Percentiles rank a stretch among this genome's conserved stretches.
phyloP scores from a whole-genome alignment of 2,329 filamentous ascomycete species.

The Cladobotryum protrusum region DNA sequence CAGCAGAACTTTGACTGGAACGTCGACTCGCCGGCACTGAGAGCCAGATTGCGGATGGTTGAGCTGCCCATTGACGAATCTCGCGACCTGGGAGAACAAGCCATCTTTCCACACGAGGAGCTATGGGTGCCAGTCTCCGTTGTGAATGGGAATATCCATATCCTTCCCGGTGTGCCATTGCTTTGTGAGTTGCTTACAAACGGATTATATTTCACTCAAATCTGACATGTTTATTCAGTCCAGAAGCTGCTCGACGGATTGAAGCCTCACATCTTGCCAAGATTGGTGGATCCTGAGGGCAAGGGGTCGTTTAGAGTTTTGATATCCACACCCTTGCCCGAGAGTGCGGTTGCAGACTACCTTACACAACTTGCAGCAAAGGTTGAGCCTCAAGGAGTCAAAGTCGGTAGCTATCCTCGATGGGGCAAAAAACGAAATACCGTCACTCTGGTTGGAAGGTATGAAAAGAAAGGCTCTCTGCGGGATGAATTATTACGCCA shows the following conservation, averaged over 20 bases:
- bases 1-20: slow-evolving; percentile 81
- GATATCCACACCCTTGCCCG: slow-evolving; percentile 79
- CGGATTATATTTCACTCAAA: too few relatives aligned
- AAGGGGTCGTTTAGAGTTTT: slow-evolving; percentile 73
- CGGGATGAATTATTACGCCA: background rate
- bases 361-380: slow-evolving; percentile 71
- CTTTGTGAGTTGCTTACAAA: slow-evolving; percentile 51
- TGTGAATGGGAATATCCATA: slow-evolving; percentile 89
- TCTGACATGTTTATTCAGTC: slow-evolving; percentile 36
- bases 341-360: slow-evolving; percentile 79
- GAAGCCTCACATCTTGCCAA: slow-evolving; percentile 62
- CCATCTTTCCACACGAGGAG: slow-evolving; percentile 70
- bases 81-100: slow-evolving; percentile 61
- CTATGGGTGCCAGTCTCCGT: slow-evolving; percentile 87
- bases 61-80: slow-evolving; percentile 70
- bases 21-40: slow-evolving; percentile 67
- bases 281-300: slow-evolving; percentile 70
- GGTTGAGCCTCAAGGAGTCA: slow-evolving; percentile 71
- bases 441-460: slow-evolving; percentile 74
- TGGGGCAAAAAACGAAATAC: slow-evolving; percentile 87
- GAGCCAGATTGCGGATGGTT: slow-evolving; percentile 86
- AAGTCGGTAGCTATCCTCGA: slow-evolving; percentile 90
- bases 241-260: slow-evolving; percentile 71
- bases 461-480: slow-evolving; percentile 14
- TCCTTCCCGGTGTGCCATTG: slow-evolving; percentile 81